A percentile compares a stretch with the other conserved stretches of the same genome.
These are phyloP conservation scores for Podaxis rugospora DNA, from an alignment of 768 basidiomycete genomes.

Conservation along the genomic window DNA sequence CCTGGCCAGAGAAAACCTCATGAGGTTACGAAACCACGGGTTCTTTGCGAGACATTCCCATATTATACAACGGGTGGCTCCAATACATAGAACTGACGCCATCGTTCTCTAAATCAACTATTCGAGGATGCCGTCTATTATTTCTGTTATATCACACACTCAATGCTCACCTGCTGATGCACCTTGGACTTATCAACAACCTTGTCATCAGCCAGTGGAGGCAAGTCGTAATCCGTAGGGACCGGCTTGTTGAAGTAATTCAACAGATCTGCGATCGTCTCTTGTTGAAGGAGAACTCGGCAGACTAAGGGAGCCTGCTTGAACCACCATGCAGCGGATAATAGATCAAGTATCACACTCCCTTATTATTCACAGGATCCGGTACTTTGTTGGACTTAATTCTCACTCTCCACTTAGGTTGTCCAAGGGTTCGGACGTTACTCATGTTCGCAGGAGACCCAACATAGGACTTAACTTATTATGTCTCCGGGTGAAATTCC, in stretches of 20 bases:
- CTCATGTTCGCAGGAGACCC: constrained; percentile 18
- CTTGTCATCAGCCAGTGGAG: background rate
- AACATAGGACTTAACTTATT: constrained; percentile 20
- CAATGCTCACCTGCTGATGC: constrained; percentile 15
- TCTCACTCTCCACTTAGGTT: constrained; percentile 37
- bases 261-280: constrained; percentile 27
- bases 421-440: constrained; percentile 16
- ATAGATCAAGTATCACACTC: constrained; percentile 8
- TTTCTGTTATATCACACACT: too few relatives aligned
- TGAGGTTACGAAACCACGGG: background rate
- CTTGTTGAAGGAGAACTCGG: constrained; percentile 30
- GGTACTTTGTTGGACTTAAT: constrained; percentile 30
- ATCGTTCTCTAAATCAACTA: constrained; percentile 30
- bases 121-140: background rate
- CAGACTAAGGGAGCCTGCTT: background rate
- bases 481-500: background rate
- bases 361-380: constrained; percentile 25
- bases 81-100: constrained; percentile 26
- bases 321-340: background rate
- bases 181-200: constrained; percentile 19
- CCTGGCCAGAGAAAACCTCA: constrained; percentile 13
- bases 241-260: constrained; percentile 25
- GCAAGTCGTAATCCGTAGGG: constrained; percentile 12
- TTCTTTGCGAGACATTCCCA: constrained; percentile 16
- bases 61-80: constrained; percentile 20